A percentile compares a stretch with the other conserved stretches of the same genome.
Conservation (phyloP, 2,329 filamentous ascomycete species). For the Microdochium nivale region DNA sequence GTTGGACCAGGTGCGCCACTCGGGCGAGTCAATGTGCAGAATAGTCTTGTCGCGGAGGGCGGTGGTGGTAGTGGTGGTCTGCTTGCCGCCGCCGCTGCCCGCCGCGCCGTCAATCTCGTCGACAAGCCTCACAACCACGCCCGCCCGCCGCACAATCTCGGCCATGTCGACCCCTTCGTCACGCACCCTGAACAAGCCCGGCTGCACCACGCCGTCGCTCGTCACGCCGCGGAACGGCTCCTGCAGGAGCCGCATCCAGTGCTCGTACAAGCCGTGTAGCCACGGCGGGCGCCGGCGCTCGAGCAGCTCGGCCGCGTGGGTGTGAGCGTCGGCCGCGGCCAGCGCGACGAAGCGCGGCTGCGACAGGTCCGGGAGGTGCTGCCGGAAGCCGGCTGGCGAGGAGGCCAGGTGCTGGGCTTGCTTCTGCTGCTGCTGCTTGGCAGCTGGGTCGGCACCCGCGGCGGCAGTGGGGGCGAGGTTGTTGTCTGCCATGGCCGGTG, state of each 20-base stretch:
- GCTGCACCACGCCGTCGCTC: constrained; percentile 50
- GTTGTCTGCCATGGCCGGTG: neutral
- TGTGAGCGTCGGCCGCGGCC: constrained; percentile 51
- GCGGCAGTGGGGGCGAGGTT: neutral
- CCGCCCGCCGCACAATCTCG: constrained; percentile 43
- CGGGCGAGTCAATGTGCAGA: constrained; percentile 59
- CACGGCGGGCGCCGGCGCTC: constrained; percentile 53
- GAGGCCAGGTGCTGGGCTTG: no score
- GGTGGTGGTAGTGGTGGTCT: constrained; percentile 5
- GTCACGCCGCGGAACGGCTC: constrained; percentile 68
- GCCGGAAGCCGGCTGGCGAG: constrained; percentile 33
- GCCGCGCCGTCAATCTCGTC: constrained; percentile 16
- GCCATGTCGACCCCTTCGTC: constrained; percentile 56
- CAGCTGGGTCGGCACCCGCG: no score
- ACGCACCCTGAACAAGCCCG: constrained; percentile 46
- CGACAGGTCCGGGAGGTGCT: constrained; percentile 53
- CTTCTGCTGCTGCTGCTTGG: neutral
- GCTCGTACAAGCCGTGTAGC: constrained; percentile 52
- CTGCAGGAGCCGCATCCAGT: constrained; percentile 49
- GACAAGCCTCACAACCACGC: neutral
- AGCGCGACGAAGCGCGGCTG: constrained; percentile 54
- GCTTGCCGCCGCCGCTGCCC: constrained; percentile 40
- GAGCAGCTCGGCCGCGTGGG: constrained; percentile 54
- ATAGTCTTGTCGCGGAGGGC: constrained; percentile 22
- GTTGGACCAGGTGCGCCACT: constrained; percentile 65